Conservation (phyloP, 1,139 yeast species). For the Blastobotrys apis region DNA sequence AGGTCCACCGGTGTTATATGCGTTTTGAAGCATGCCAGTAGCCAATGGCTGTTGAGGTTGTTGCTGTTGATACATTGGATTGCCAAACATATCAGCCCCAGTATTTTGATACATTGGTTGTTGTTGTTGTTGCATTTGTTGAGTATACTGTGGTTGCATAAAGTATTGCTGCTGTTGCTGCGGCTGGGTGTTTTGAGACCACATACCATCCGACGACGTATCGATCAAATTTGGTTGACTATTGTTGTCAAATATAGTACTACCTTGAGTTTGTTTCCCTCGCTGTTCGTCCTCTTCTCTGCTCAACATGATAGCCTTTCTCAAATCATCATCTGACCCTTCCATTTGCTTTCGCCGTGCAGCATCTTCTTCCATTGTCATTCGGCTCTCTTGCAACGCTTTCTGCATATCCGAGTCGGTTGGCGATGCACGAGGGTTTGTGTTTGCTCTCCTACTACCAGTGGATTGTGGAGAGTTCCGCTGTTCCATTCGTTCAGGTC, state of each 20-base stretch:
- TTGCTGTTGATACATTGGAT: conserved; percentile 49
- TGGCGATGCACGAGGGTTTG: conserved; percentile 14
- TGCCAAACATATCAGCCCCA: conserved; percentile 63
- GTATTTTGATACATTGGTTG: conserved; percentile 18
- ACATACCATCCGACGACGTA: conserved; percentile 19
- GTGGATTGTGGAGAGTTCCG: conserved; percentile 15
- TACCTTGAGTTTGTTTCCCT: conserved; percentile 30
- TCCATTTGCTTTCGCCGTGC: conserved; percentile 44
- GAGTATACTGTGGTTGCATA: conserved; percentile 24
- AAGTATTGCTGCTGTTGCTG: conserved; percentile 25
- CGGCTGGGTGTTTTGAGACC: conserved; percentile 21
- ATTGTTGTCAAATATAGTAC: conserved; percentile 19
- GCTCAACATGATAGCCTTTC: conserved; percentile 76
- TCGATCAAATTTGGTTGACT: conserved; percentile 33
- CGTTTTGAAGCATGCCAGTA: conserved; percentile 49
- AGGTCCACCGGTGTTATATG: conserved; percentile 35
- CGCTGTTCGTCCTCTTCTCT: conserved; percentile 72
- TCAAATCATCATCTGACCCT: conserved; percentile 70
- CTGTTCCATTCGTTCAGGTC: conserved; percentile 13
- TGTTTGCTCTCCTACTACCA: conserved; percentile 14
- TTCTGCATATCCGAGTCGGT: conserved; percentile 72
- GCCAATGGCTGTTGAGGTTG: conserved; percentile 46
- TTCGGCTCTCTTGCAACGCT: conserved; percentile 77
- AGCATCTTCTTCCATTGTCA: conserved; percentile 86
- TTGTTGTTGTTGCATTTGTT: conserved; percentile 17